phyloP scores from a whole-genome alignment of 2,329 filamentous ascomycete genomes.

The Beauveria australis region DNA sequence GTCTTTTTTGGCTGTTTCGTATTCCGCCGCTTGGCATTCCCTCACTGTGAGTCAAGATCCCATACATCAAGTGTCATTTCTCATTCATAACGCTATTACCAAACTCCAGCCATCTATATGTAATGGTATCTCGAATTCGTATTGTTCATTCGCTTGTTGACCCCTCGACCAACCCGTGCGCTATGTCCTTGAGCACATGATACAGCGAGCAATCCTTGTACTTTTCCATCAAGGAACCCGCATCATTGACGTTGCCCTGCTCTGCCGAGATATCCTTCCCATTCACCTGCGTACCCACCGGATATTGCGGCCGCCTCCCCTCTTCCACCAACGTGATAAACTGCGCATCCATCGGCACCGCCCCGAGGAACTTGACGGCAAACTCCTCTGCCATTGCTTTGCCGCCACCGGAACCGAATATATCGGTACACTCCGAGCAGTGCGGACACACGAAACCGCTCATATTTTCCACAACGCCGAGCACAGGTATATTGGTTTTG shows the following conservation, averaged over 20 bases:
- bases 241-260: slow-evolving; percentile 15
- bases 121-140: background rate
- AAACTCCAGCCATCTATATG: background rate
- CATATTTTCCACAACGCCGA: slow-evolving; percentile 98
- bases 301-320: slow-evolving; percentile 55
- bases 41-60: too few relatives aligned
- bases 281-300: slow-evolving; percentile 55
- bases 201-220: slow-evolving; percentile 64
- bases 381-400: slow-evolving; percentile 84
- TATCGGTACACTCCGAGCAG: slow-evolving; percentile 79
- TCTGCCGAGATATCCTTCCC: slow-evolving; percentile 44
- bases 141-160: slow-evolving; percentile 10
- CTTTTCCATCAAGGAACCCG: slow-evolving; percentile 54
- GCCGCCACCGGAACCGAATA: slow-evolving; percentile 88
- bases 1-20: too few relatives aligned
- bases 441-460: slow-evolving; percentile 77
- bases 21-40: too few relatives aligned
- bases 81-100: background rate
- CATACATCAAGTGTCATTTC: background rate
- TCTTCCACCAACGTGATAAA: slow-evolving; percentile 85
- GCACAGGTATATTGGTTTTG: slow-evolving; percentile 69
- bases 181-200: slow-evolving; percentile 60
- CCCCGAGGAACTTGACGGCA: slow-evolving; percentile 72
- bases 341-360: slow-evolving; percentile 85
- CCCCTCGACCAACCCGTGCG: slow-evolving; percentile 31